Evolutionary conservation across 768 basidiomycete species (phyloP).

Genomic region (Termitomyces heimii): DNA sequence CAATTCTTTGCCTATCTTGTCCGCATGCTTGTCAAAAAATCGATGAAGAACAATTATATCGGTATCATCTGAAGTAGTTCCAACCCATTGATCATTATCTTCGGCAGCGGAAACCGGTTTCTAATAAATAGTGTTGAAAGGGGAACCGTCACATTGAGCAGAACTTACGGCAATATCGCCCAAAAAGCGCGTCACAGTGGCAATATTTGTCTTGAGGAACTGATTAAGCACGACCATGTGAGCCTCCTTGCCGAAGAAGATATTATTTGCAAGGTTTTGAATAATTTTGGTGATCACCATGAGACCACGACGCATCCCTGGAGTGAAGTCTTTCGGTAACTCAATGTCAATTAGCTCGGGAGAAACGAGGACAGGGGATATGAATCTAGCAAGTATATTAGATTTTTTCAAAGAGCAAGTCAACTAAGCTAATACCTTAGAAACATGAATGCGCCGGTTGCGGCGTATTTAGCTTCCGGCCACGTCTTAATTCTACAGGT

Average conservation of each 20-base stretch:
- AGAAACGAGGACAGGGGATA: slow-evolving; percentile 84
- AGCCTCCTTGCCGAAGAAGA: slow-evolving; percentile 87
- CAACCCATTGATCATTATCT: slow-evolving; percentile 64
- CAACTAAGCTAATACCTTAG: slow-evolving; percentile 45
- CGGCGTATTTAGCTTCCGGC: slow-evolving; percentile 77
- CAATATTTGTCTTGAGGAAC: slow-evolving; percentile 66
- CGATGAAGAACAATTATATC: slow-evolving; percentile 80
- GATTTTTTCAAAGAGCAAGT: neutral
- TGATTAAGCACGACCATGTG: slow-evolving; percentile 79
- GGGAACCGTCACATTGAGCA: neutral
- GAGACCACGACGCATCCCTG: slow-evolving; percentile 66
- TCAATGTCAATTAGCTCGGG: slow-evolving; percentile 85
- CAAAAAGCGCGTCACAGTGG: slow-evolving; percentile 69
- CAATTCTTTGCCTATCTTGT: slow-evolving; percentile 84
- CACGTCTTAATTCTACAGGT: slow-evolving; percentile 49
- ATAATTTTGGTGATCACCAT: slow-evolving; percentile 89
- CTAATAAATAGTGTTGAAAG: slow-evolving; percentile 15
- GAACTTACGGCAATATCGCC: slow-evolving; percentile 64
- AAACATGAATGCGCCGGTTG: slow-evolving; percentile 89
- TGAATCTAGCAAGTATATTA: slow-evolving; percentile 51
- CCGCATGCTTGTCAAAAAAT: slow-evolving; percentile 79
- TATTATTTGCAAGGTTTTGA: slow-evolving; percentile 91
- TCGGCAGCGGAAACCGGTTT: slow-evolving; percentile 37
- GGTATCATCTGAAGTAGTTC: slow-evolving; percentile 77
- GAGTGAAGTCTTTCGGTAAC: slow-evolving; percentile 54